Conservation (phyloP, 371 early-diverging fungal genomes). For the Actinomortierella ambigua region DNA sequence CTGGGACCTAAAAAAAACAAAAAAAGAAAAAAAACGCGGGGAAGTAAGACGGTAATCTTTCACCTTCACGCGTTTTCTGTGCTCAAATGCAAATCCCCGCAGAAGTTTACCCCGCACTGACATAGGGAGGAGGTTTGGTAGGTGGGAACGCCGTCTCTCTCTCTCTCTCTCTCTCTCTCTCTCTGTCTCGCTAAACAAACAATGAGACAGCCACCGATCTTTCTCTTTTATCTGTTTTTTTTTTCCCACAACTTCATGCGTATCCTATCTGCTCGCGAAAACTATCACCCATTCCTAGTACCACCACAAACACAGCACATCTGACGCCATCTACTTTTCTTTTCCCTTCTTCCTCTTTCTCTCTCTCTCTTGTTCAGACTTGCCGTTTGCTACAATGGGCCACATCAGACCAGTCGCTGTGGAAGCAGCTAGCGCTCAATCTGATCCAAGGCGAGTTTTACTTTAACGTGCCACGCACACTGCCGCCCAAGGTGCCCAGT, state of each 20-base stretch:
- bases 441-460: slow-evolving; percentile 47
- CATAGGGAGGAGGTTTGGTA: no score
- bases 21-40: slow-evolving; percentile 33
- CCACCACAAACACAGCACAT: neutral
- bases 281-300: neutral
- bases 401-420: slow-evolving; percentile 41
- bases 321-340: neutral
- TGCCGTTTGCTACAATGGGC: slow-evolving; percentile 37
- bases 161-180: neutral
- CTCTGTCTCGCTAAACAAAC: neutral
- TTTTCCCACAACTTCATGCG: neutral
- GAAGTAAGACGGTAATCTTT: slow-evolving; percentile 14
- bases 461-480: slow-evolving; percentile 33
- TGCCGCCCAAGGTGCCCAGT: slow-evolving; percentile 35
- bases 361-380: slow-evolving; percentile 10
- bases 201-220: neutral
- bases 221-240: neutral
- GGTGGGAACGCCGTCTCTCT: slow-evolving; percentile 6
- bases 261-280: neutral
- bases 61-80: neutral
- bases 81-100: neutral
- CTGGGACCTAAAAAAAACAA: no score
- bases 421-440: slow-evolving; percentile 37
- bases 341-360: neutral
- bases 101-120: slow-evolving; percentile 36